A percentile compares a stretch with the other conserved stretches of the same genome.
Conservation (phyloP, 805 yeast species). For the Lipomyces orientalis region DNA sequence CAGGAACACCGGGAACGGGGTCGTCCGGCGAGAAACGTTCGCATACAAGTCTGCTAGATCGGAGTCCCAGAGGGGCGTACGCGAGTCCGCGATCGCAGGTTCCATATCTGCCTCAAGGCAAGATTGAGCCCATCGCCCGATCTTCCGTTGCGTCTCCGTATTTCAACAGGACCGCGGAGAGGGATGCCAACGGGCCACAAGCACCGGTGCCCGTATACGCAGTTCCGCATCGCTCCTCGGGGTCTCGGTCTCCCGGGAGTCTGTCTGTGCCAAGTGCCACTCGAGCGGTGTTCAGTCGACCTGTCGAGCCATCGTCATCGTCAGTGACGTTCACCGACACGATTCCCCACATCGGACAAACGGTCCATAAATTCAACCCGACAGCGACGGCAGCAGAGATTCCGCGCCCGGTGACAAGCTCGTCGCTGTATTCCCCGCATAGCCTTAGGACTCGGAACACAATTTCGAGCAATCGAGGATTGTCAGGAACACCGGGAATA, state of each 20-base stretch:
- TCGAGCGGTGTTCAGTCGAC: not conserved
- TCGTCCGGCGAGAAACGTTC: constrained; percentile 1
- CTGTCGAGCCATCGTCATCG: not conserved
- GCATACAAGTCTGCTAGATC: constrained; percentile 1
- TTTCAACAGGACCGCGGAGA: not conserved
- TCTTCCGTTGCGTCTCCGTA: constrained; percentile 7
- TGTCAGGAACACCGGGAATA: not conserved
- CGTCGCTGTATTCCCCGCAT: not conserved
- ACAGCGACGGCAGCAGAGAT: not conserved
- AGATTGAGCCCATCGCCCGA: not conserved
- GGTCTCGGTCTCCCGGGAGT: not conserved
- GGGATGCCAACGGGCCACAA: not conserved
- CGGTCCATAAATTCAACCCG: not conserved
- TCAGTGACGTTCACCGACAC: constrained; percentile 5
- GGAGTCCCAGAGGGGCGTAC: not conserved
- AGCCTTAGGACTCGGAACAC: not conserved
- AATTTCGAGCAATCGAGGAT: not conserved
- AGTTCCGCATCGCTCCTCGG: not conserved
- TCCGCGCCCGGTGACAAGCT: not conserved
- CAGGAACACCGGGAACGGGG: not conserved
- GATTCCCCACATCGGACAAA: constrained; percentile 4
- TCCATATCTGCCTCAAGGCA: not conserved
- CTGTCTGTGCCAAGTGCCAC: not conserved
- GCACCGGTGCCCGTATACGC: constrained; percentile 7
- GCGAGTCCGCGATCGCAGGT: not conserved